Base-by-base conservation (phyloP, 176 grass and related monocot genomes). In the Oryza meyeriana region DNA sequence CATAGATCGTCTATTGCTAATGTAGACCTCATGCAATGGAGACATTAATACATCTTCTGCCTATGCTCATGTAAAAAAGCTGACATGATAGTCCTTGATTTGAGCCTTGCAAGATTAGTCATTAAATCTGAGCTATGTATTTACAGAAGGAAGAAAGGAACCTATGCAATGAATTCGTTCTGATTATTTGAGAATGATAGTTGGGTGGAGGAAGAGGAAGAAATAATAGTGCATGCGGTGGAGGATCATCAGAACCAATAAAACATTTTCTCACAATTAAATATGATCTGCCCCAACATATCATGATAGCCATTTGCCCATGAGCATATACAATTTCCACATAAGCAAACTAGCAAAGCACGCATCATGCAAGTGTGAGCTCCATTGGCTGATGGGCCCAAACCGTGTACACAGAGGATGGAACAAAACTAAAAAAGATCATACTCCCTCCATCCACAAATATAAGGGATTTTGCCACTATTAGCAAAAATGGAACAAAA, bases 121-220 rank as follows among this genome's bases (percentile, higher is more conserved):
- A 24, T 22, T 52, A 20, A 33, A n/a, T 17, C 18, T 13, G 61
- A 75, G 44, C 29, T 25, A 11, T 39, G 24, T 10, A 39, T 74
- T 75, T 78, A 44, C 61, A 64, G 58, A 41, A 77, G 35, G n/a
- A 45, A 14, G 30, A 50, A 83, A 48, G 20, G 30, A 26, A 64
- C 25, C 10, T 29, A 34, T 47, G 20, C 6, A 22, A 65, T 17
- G 29, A 16, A 52, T 50, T n/a, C 31, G 34, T 52, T 42, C 0
- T 4, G 35, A 42, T 16, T 42, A 3, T 77, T 18, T 64, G 30
- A 25, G 4, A 39, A 64, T 13, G 61, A 8, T 36, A 78, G 27
- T 18, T 18, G 38, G 59, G 58, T 64, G 59, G 25, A 44, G 5
- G 36, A n/a, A n/a, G n/a, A n/a, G n/a, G n/a, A 64, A 44, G 16